A percentile compares a stretch with the other conserved stretches of the same genome.
Conservation (phyloP, 75 land plant genomes). For the Adiantum capillusveneris region DNA sequence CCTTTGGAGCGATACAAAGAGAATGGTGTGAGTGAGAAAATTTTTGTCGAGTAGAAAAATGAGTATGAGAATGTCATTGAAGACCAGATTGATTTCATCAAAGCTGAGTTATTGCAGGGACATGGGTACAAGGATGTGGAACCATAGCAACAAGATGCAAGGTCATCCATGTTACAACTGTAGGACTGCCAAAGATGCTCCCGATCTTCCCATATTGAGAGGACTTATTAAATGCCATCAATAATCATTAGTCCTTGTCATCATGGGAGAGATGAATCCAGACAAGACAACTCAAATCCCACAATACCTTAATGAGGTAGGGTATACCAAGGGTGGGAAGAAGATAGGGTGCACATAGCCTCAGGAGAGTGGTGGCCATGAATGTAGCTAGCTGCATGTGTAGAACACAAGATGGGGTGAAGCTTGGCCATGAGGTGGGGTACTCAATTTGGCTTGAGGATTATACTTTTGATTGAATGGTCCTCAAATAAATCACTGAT, state of each 20-base stretch:
- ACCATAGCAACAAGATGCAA: too few species aligned
- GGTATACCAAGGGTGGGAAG: too few species aligned
- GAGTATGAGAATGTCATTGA: constrained; percentile 88
- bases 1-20: constrained; percentile 83
- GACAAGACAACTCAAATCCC: too few species aligned
- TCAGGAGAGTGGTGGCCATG: too few species aligned
- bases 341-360: too few species aligned
- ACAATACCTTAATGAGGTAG: too few species aligned
- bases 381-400: constrained; percentile 98
- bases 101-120: constrained; percentile 61
- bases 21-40: constrained; percentile 53
- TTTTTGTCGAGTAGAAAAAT: constrained; percentile 64
- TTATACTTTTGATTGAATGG: constrained; percentile 88
- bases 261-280: too few species aligned
- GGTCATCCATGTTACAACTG: too few species aligned
- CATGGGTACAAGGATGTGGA: constrained; percentile 60
- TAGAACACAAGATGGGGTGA: constrained; percentile 95
- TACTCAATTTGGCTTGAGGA: constrained; percentile 98
- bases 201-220: too few species aligned
- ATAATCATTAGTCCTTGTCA: too few species aligned
- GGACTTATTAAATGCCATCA: too few species aligned
- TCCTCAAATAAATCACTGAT: constrained; percentile 96
- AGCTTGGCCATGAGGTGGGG: constrained; percentile 98
- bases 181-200: too few species aligned
- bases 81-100: constrained; percentile 89